phyloP scores from a whole-genome alignment of 345 rosid species.

The Boechera stricta region DNA sequence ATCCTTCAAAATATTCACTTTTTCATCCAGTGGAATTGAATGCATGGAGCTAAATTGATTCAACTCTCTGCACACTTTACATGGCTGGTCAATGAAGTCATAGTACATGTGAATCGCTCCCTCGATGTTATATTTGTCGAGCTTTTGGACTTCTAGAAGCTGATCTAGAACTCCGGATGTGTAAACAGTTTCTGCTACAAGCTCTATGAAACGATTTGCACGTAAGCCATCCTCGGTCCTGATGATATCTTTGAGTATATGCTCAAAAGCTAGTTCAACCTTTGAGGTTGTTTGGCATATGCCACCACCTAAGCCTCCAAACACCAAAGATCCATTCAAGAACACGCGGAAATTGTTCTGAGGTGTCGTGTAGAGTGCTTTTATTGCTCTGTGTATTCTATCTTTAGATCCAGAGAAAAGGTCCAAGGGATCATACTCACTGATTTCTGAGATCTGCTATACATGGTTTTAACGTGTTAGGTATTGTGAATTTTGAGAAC shows the following conservation, averaged over 20 bases:
- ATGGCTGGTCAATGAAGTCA: slow-evolving; percentile 64
- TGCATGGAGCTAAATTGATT: slow-evolving; percentile 58
- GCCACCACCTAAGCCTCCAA: slow-evolving; percentile 80
- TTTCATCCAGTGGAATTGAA: slow-evolving; percentile 62
- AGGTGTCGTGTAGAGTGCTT: slow-evolving; percentile 71
- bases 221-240: slow-evolving; percentile 59
- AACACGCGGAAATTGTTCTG: slow-evolving; percentile 93
- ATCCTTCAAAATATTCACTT: slow-evolving; percentile 75
- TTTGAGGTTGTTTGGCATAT: slow-evolving; percentile 50
- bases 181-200: slow-evolving; percentile 65
- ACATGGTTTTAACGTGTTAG: background rate
- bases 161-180: slow-evolving; percentile 65
- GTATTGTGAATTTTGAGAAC: background rate
- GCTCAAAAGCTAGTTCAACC: slow-evolving; percentile 64
- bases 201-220: slow-evolving; percentile 64
- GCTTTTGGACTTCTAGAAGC: slow-evolving; percentile 83
- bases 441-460: slow-evolving; percentile 65
- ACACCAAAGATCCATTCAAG: slow-evolving; percentile 76
- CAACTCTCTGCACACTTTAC: slow-evolving; percentile 63
- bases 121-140: slow-evolving; percentile 74
- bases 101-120: slow-evolving; percentile 94
- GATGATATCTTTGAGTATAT: slow-evolving; percentile 59
- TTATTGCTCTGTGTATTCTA: slow-evolving; percentile 69
- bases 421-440: slow-evolving; percentile 85
- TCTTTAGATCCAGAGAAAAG: slow-evolving; percentile 87